phyloP scores from a whole-genome alignment of 805 yeast species.

The Schizosaccharomyces japonicus region DNA sequence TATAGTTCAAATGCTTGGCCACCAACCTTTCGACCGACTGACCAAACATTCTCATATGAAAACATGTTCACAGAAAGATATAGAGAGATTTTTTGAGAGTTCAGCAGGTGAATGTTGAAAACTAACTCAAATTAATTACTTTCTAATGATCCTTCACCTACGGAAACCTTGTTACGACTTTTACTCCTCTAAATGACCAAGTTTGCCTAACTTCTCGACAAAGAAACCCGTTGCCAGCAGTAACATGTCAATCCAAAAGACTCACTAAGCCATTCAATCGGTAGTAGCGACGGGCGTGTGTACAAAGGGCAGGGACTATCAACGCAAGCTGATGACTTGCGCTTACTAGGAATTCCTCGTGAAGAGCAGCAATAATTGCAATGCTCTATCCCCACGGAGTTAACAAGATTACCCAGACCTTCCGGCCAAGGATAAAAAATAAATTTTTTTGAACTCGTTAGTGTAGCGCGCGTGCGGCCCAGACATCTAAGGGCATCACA shows the following conservation, averaged over 20 bases:
- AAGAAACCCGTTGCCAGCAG: conserved; percentile 15
- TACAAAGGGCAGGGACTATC: conserved; percentile 26
- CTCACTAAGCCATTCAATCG: conserved; percentile 25
- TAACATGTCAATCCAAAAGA: conserved; percentile 19
- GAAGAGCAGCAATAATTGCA: conserved; percentile 24
- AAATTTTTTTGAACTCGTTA: conserved; percentile 17
- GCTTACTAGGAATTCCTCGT: conserved; percentile 26
- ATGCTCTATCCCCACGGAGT: conserved; percentile 21
- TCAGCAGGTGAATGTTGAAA: neutral
- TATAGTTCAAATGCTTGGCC: too few relatives aligned
- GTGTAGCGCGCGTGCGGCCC: conserved; percentile 28
- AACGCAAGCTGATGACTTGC: conserved; percentile 25
- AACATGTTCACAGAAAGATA: too few relatives aligned
- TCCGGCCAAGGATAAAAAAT: conserved; percentile 17
- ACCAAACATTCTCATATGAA: too few relatives aligned
- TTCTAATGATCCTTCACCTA: conserved; percentile 21
- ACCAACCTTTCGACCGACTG: too few relatives aligned
- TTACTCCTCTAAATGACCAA: conserved; percentile 25
- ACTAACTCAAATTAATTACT: neutral
- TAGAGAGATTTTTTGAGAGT: too few relatives aligned
- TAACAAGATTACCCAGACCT: conserved; percentile 22
- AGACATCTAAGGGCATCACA: conserved; percentile 26
- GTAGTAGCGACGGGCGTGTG: conserved; percentile 25
- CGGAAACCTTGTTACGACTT: conserved; percentile 25
- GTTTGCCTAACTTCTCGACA: conserved; percentile 17